Percentiles rank a stretch among this genome's conserved stretches.
Conservation (phyloP, 371 early-diverging fungal species). For the Vairimorpha necatrix region DNA sequence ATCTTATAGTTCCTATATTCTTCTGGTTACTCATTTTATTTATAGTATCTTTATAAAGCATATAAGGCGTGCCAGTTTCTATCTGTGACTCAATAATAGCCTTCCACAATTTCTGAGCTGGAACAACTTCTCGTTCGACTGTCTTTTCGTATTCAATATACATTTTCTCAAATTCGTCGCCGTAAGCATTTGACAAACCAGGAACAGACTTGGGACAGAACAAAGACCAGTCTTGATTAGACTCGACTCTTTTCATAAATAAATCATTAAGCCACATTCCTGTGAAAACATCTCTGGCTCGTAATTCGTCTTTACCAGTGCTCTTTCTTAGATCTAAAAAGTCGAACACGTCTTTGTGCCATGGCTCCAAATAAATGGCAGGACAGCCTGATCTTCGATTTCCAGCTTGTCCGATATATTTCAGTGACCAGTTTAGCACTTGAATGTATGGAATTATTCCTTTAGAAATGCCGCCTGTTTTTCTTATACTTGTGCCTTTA, state of each 20-base stretch:
- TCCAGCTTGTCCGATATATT: slow-evolving; percentile 97
- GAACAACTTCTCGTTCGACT: slow-evolving; percentile 66
- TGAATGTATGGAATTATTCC: slow-evolving; percentile 94
- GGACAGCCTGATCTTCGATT: slow-evolving; percentile 95
- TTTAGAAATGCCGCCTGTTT: slow-evolving; percentile 90
- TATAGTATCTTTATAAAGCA: slow-evolving; percentile 96
- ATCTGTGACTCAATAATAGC: slow-evolving; percentile 92
- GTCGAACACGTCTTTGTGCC: slow-evolving; percentile 95
- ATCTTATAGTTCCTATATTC: slow-evolving; percentile 87
- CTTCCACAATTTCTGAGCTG: slow-evolving; percentile 94
- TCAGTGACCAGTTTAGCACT: slow-evolving; percentile 91
- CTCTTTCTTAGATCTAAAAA: slow-evolving; percentile 94
- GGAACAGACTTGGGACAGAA: slow-evolving; percentile 93
- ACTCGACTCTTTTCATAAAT: slow-evolving; percentile 93
- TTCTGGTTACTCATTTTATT: slow-evolving; percentile 90
- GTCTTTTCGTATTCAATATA: slow-evolving; percentile 83
- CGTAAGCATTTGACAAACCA: slow-evolving; percentile 82
- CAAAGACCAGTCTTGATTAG: slow-evolving; percentile 83
- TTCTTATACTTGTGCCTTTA: slow-evolving; percentile 85
- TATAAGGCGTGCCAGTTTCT: slow-evolving; percentile 96
- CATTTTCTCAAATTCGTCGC: slow-evolving; percentile 79
- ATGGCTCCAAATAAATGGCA: slow-evolving; percentile 96
- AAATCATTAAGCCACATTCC: slow-evolving; percentile 96
- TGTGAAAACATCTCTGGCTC: slow-evolving; percentile 91
- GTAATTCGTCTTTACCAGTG: slow-evolving; percentile 89